These are phyloP conservation scores for Boletus rex-veris DNA, from an alignment of 768 basidiomycete species.

Conservation along the genomic window DNA sequence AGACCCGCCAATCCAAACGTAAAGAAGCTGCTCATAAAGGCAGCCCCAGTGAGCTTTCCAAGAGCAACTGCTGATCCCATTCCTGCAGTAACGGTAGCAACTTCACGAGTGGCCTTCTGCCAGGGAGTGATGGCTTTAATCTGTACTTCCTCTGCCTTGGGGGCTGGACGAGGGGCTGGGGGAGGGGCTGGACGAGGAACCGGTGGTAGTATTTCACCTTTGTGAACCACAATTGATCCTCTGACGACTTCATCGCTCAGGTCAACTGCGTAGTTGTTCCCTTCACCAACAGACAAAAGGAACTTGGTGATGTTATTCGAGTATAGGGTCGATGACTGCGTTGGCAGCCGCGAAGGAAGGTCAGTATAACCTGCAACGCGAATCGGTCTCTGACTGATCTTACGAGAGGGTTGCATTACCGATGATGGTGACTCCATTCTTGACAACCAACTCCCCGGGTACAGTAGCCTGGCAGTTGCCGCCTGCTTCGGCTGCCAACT, in stretches of 20 bases:
- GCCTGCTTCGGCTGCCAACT: constrained; percentile 77
- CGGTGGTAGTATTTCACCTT: constrained; percentile 63
- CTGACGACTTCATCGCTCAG: constrained; percentile 82
- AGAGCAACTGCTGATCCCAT: constrained; percentile 72
- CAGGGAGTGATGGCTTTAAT: constrained; percentile 72
- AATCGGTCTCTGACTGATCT: constrained; percentile 2
- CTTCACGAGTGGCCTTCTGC: constrained; percentile 76
- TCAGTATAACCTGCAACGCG: constrained; percentile 66
- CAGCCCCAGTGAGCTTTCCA: constrained; percentile 75
- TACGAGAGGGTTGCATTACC: constrained; percentile 39
- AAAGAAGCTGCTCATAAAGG: constrained; percentile 88
- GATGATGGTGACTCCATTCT: constrained; percentile 79
- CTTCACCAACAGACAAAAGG: constrained; percentile 70
- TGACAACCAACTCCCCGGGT: constrained; percentile 67
- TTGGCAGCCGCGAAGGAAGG: constrained; percentile 82
- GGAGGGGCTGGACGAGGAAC: constrained; percentile 66
- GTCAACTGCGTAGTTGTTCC: constrained; percentile 61
- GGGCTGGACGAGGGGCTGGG: constrained; percentile 51
- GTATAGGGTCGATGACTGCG: constrained; percentile 85
- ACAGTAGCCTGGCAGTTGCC: constrained; percentile 83
- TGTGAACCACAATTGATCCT: constrained; percentile 71
- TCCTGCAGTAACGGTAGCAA: constrained; percentile 67
- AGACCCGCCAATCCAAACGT: constrained; percentile 84
- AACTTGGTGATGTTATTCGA: constrained; percentile 93
- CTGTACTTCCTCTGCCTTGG: constrained; percentile 44